Evolutionary conservation across 768 basidiomycete species (phyloP).

Genomic region (Mycena kentingensis): DNA sequence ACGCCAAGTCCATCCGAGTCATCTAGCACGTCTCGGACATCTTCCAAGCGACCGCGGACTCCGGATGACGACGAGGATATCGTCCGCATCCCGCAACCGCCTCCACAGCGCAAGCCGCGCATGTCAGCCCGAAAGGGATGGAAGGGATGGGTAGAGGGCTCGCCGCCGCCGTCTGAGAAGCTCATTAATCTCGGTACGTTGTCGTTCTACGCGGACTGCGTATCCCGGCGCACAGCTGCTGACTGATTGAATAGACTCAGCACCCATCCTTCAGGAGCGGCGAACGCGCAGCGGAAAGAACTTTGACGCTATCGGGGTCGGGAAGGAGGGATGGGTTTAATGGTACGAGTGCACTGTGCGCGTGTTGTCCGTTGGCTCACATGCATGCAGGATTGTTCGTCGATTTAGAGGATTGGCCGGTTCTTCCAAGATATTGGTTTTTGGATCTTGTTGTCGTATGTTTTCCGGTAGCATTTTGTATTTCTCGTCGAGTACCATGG

Average conservation of each 20-base stretch:
- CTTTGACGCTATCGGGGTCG: conserved; percentile 80
- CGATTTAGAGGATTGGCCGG: not conserved
- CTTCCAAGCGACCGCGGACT: conserved; percentile 78
- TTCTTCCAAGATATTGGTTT: not conserved
- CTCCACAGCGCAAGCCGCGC: conserved; percentile 57
- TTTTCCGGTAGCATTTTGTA: too few relatives aligned
- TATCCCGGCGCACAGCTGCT: not conserved
- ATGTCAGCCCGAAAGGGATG: conserved; percentile 76
- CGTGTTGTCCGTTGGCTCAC: conserved; percentile 49
- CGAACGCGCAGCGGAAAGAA: conserved; percentile 83
- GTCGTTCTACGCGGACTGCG: not conserved
- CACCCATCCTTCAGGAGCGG: conserved; percentile 69
- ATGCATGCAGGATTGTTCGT: conserved; percentile 23
- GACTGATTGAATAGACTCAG: conserved; percentile 51
- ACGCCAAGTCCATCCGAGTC: conserved; percentile 79
- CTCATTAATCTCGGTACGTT: conserved; percentile 57
- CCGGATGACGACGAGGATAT: conserved; percentile 62
- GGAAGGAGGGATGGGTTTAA: conserved; percentile 78
- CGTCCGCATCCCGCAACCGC: conserved; percentile 28
- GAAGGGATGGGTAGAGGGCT: conserved; percentile 92
- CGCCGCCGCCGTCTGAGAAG: conserved; percentile 76
- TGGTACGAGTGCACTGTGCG: conserved; percentile 39
- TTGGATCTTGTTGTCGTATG: not conserved
- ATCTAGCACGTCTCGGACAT: conserved; percentile 71
- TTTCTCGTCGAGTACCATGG: not conserved